phyloP scores from a whole-genome alignment of 2,329 filamentous ascomycete genomes.

The Cladosporium sp. region DNA sequence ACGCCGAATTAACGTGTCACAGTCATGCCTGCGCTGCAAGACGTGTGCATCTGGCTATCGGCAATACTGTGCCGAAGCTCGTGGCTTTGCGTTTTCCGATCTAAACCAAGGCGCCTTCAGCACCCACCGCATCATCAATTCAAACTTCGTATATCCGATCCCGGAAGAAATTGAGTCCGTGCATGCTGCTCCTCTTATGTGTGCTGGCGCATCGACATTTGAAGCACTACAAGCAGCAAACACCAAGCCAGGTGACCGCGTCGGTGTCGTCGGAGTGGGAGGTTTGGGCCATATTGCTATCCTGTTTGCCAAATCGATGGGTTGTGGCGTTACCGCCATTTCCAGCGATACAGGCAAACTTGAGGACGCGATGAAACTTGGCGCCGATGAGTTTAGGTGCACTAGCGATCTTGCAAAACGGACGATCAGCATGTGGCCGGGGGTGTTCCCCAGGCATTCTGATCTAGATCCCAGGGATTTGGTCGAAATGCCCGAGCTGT shows the following conservation, averaged over 20 bases:
- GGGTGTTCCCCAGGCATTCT: too few species aligned
- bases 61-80: slow-evolving; percentile 24
- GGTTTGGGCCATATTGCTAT: slow-evolving; percentile 34
- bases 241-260: slow-evolving; percentile 25
- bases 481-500: too few species aligned
- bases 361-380: slow-evolving; percentile 26
- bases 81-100: slow-evolving; percentile 30
- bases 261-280: slow-evolving; percentile 33
- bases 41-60: slow-evolving; percentile 37
- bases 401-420: not conserved
- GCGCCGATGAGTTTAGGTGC: slow-evolving; percentile 26
- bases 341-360: slow-evolving; percentile 21
- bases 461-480: too few species aligned
- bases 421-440: too few species aligned
- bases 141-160: slow-evolving; percentile 48
- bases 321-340: slow-evolving; percentile 30
- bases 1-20: not conserved
- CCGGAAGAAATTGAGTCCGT: slow-evolving; percentile 50
- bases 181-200: slow-evolving; percentile 57
- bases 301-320: slow-evolving; percentile 32
- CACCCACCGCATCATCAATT: slow-evolving; percentile 45
- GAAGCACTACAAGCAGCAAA: slow-evolving; percentile 31
- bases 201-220: slow-evolving; percentile 59
- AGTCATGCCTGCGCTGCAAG: slow-evolving; percentile 41
- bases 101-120: slow-evolving; percentile 46